Percentiles rank a stretch among this genome's conserved stretches.
phyloP scores from a whole-genome alignment of 2,329 filamentous ascomycete genomes.

The Diaporthe sp. region DNA sequence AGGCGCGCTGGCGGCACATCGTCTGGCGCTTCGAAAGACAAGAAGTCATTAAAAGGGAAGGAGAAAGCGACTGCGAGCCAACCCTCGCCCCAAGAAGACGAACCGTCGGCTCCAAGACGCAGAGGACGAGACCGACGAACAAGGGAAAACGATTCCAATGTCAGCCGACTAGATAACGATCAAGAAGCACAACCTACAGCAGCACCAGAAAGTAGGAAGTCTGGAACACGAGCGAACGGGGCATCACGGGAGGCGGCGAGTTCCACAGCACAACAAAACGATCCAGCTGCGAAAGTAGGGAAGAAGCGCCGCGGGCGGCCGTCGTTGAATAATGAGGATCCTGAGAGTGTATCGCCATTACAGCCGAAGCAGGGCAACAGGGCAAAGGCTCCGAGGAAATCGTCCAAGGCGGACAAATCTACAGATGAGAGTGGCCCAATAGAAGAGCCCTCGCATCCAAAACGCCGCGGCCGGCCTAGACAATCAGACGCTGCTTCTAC shows the following conservation, averaged over 20 bases:
- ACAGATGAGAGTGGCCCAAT: constrained; percentile 26
- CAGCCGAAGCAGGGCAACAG: constrained; percentile 17
- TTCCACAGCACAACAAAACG: not conserved
- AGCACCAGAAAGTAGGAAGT: not conserved
- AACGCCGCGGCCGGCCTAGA: constrained; percentile 36
- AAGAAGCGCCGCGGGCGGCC: constrained; percentile 24
- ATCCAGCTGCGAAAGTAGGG: not conserved
- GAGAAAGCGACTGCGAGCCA: constrained; percentile 2
- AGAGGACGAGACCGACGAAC: constrained; percentile 11
- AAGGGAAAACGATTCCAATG: not conserved
- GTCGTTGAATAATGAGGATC: not conserved
- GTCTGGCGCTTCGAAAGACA: not conserved
- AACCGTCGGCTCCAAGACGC: constrained; percentile 20
- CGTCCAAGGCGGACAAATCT: not conserved
- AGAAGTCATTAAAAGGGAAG: not conserved
- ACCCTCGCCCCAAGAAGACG: not conserved
- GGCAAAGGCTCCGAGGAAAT: not conserved
- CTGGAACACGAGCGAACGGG: not conserved
- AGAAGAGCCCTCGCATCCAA: constrained; percentile 28
- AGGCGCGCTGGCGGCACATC: not conserved
- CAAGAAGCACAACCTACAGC: constrained; percentile 8
- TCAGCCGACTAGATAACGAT: not conserved
- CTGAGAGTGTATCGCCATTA: not conserved
- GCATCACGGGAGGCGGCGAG: not conserved
- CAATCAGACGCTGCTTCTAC: constrained; percentile 20